Evolutionary conservation across 306 rosid genomes (phyloP).

Genomic region (Glycyrrhiza uralensis): DNA sequence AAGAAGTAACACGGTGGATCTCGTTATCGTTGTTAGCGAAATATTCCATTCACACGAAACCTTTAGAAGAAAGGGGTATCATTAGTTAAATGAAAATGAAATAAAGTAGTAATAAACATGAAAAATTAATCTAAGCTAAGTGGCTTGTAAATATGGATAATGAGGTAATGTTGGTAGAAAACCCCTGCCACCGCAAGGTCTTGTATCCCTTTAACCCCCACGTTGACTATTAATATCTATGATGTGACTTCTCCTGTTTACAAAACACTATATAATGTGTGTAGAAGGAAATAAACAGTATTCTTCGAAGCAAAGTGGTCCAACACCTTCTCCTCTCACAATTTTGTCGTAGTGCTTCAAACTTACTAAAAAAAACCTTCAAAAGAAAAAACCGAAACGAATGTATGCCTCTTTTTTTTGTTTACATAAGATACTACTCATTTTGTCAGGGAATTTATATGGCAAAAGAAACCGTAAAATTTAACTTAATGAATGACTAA

Average conservation of each 20-base stretch:
- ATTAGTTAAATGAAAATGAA: background rate
- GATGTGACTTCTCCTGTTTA: conserved; percentile 23
- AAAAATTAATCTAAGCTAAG: background rate
- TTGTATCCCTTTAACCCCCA: conserved; percentile 41
- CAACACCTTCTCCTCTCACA: background rate
- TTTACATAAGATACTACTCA: too few relatives aligned
- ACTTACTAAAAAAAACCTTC: background rate
- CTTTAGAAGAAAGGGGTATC: background rate
- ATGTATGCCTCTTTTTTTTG: too few relatives aligned
- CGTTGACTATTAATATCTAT: conserved; percentile 34
- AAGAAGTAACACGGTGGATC: conserved; percentile 15
- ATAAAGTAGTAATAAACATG: background rate
- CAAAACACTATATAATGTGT: conserved; percentile 19
- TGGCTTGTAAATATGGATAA: conserved; percentile 42
- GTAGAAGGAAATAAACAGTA: conserved; percentile 13
- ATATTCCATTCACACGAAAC: conserved; percentile 34
- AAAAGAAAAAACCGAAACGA: too few relatives aligned
- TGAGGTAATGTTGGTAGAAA: conserved; percentile 46
- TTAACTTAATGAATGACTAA: too few relatives aligned
- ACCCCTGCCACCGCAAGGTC: conserved; percentile 7
- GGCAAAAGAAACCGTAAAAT: too few relatives aligned
- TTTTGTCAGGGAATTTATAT: too few relatives aligned
- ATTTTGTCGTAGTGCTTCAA: background rate
- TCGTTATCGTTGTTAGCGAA: conserved; percentile 12
- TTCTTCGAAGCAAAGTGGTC: background rate